Conservation (phyloP, 345 rosid species). For the Bruguiera parviflora region DNA sequence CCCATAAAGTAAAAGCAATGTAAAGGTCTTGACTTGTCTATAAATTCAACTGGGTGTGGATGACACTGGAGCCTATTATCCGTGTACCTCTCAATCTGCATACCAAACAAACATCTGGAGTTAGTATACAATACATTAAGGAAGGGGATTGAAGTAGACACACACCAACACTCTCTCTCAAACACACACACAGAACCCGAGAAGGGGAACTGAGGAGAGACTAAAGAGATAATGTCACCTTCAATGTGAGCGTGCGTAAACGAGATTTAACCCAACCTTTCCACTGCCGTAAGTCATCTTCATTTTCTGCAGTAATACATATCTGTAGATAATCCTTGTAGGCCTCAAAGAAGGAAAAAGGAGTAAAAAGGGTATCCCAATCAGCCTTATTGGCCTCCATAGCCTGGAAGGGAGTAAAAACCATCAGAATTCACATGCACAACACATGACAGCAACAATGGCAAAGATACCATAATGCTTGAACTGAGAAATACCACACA, state of each 20-base stretch:
- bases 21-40: conserved; percentile 64
- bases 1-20: conserved; percentile 89
- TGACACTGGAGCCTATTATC: conserved; percentile 87
- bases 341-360: conserved; percentile 86
- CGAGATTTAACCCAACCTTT: conserved; percentile 99
- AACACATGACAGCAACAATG: background rate
- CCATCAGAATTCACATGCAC: conserved; percentile 22
- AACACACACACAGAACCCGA: background rate
- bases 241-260: conserved; percentile 86
- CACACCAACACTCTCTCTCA: no score
- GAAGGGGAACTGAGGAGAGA: conserved; percentile 1
- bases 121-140: background rate
- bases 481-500: background rate
- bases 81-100: conserved; percentile 87
- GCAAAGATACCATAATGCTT: background rate
- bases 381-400: conserved; percentile 77
- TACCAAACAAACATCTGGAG: conserved; percentile 23
- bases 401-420: conserved; percentile 48
- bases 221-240: conserved; percentile 38
- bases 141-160: background rate
- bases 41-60: conserved; percentile 85
- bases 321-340: conserved; percentile 90
- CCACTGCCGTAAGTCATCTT: conserved; percentile 83
- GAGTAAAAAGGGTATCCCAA: conserved; percentile 88
- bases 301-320: conserved; percentile 74